Conservation (phyloP, 2,329 filamentous ascomycete genomes). For the Metarhizium brunneum region DNA sequence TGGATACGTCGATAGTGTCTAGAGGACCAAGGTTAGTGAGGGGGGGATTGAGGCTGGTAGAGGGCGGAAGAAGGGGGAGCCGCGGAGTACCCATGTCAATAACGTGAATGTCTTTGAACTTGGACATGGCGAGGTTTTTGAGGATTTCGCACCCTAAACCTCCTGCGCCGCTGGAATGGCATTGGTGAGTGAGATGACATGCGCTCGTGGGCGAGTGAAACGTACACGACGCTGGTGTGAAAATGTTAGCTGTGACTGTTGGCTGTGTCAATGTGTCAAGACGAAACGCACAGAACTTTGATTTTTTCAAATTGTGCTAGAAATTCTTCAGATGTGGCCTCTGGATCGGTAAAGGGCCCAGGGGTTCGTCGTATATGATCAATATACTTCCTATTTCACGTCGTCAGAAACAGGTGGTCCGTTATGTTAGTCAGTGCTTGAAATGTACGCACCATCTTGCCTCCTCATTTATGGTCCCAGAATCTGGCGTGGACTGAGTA, state of each 20-base stretch:
- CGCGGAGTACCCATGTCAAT: conserved; percentile 79
- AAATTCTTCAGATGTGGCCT: conserved; percentile 40
- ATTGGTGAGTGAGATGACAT: conserved; percentile 1
- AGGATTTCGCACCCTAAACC: conserved; percentile 93
- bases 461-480: conserved; percentile 14
- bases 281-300: conserved; percentile 59
- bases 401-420: background rate
- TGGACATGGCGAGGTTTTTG: conserved; percentile 90
- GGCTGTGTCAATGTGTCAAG: background rate
- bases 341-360: conserved; percentile 74
- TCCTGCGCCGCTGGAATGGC: conserved; percentile 64
- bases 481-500: conserved; percentile 7
- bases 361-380: conserved; percentile 67
- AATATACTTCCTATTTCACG: conserved; percentile 61
- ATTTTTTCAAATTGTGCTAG: conserved; percentile 53
- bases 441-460: conserved; percentile 23
- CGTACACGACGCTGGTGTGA: conserved; percentile 39
- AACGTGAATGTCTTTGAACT: conserved; percentile 95
- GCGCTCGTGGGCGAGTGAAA: conserved; percentile 11
- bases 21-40: background rate
- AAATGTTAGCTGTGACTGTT: background rate
- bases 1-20: conserved; percentile 98
- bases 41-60: background rate
- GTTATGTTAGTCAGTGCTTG: background rate
- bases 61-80: background rate